Conservation (phyloP, 2,329 filamentous ascomycete genomes). For the Alternaria dauci region DNA sequence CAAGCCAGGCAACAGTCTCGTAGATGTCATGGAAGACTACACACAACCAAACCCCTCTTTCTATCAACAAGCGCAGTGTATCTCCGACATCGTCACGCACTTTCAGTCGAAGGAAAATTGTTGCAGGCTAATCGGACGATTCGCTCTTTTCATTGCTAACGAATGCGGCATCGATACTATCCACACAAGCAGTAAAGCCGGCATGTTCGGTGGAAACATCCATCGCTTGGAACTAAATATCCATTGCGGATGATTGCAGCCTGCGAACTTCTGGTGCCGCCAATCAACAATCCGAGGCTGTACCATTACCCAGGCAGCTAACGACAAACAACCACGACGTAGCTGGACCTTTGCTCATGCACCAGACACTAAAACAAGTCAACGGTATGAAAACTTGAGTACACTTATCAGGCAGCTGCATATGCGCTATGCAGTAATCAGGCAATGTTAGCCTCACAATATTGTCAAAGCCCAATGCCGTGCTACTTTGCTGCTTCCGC, state of each 20-base stretch:
- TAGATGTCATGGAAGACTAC: not conserved
- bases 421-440: not conserved
- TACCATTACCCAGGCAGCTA: not conserved
- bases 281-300: not conserved
- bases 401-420: not conserved
- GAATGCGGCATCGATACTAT: not conserved
- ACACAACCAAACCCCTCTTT: not conserved
- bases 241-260: not conserved
- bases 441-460: not conserved
- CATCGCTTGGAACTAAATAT: not conserved
- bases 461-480: not conserved
- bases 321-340: not conserved
- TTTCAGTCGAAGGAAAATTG: too few relatives aligned
- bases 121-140: not conserved
- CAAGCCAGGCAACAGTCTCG: constrained; percentile 1
- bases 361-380: not conserved
- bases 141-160: not conserved
- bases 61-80: not conserved
- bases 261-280: not conserved
- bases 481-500: not conserved
- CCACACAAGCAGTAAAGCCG: rapidly evolving
- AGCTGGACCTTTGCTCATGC: not conserved
- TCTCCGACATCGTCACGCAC: not conserved
- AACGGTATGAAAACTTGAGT: not conserved
- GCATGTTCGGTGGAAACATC: not conserved